Conservation (phyloP, 2,329 filamentous ascomycete genomes). For the Penicillium sp. region DNA sequence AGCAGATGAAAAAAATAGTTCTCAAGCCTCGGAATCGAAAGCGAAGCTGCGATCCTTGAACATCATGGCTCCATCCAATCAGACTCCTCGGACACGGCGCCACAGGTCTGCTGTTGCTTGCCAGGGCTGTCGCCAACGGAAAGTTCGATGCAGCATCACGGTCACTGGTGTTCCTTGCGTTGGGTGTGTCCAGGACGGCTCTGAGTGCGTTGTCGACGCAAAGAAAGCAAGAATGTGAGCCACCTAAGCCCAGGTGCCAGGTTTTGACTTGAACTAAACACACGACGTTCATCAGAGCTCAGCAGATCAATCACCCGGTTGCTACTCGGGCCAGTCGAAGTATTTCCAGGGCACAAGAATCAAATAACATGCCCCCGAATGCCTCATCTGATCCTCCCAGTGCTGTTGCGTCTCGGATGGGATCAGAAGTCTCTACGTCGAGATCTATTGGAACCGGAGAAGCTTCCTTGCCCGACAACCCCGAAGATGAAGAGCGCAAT, state of each 20-base stretch:
- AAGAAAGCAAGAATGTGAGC: conserved; percentile 20
- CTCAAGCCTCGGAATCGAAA: too few relatives aligned
- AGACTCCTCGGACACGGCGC: conserved; percentile 13
- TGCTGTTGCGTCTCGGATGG: neutral
- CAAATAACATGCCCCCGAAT: neutral
- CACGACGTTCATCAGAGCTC: neutral
- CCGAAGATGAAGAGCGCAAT: conserved; percentile 29
- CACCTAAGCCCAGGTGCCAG: neutral
- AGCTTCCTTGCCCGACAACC: conserved; percentile 3
- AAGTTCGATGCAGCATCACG: conserved; percentile 28
- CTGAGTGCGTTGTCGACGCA: conserved; percentile 33
- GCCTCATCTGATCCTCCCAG: neutral
- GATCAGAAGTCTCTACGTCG: neutral
- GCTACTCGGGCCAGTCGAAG: neutral
- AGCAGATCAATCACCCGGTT: neutral
- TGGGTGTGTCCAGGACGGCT: conserved; percentile 35
- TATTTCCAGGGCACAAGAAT: neutral
- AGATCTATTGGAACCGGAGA: neutral
- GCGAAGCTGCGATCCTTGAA: too few relatives aligned
- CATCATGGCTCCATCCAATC: neutral
- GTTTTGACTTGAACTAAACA: neutral
- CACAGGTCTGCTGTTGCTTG: conserved; percentile 25
- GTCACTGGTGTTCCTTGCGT: conserved; percentile 35
- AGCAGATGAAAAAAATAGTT: too few relatives aligned
- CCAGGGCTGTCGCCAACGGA: conserved; percentile 27